phyloP scores from a whole-genome alignment of 2,329 filamentous ascomycete species.

The Botrytis fabae region DNA sequence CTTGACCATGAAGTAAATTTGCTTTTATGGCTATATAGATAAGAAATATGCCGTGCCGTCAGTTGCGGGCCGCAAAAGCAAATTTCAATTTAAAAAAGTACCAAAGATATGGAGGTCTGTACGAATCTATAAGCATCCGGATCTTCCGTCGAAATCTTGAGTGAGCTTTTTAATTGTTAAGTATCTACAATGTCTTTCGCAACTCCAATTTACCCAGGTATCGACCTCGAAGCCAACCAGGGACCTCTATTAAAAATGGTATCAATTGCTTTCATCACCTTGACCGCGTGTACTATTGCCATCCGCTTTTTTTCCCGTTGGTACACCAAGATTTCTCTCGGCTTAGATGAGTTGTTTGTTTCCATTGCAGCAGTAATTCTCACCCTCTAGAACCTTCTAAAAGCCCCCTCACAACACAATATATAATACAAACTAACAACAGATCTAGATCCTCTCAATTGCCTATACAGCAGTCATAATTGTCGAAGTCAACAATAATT shows the following conservation, averaged over 20 bases:
- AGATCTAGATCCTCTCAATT: neutral
- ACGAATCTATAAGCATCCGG: conserved; percentile 7
- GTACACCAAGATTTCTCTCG: neutral
- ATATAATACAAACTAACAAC: neutral
- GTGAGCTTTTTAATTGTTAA: neutral
- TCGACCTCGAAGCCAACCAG: conserved; percentile 5
- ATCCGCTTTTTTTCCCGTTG: conserved; percentile 4
- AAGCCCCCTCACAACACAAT: neutral
- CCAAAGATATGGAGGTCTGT: neutral
- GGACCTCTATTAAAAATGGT: conserved; percentile 7
- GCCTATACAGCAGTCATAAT: conserved; percentile 5
- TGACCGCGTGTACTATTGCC: neutral
- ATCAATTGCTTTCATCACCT: neutral
- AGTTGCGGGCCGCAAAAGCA: neutral
- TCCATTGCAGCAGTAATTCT: conserved; percentile 9
- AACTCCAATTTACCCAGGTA: conserved; percentile 12
- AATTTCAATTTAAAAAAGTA: neutral
- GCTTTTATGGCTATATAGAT: neutral
- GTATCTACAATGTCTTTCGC: neutral
- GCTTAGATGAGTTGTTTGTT: conserved; percentile 8
- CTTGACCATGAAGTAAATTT: neutral
- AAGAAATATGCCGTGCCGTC: neutral
- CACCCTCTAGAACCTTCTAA: neutral
- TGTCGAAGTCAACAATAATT: neutral
- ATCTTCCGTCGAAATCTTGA: neutral